Evolutionary conservation across 129 eudicot genomes (phyloP).

Genomic region (Centella asiatica): DNA sequence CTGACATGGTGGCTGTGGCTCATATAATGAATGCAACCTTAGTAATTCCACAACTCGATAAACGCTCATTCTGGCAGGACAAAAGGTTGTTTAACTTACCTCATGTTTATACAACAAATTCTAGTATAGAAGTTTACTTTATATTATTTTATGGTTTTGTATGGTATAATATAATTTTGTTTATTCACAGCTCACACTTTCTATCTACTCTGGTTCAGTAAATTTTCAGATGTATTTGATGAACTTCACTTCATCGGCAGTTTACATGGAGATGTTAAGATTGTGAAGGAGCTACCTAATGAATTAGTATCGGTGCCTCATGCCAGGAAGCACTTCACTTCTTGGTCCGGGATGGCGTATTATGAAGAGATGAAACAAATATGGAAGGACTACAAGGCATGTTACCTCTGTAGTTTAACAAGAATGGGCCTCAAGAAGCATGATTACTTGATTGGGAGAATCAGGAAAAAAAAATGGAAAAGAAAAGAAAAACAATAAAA

Average conservation of each 20-base stretch:
- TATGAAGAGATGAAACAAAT: slow-evolving; percentile 72
- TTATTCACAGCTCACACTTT: background rate
- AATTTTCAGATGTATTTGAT: slow-evolving; percentile 78
- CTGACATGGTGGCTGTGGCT: slow-evolving; percentile 96
- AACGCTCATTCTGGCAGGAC: slow-evolving; percentile 93
- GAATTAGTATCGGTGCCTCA: slow-evolving; percentile 60
- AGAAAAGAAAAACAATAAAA: background rate
- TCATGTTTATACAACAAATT: too few relatives aligned
- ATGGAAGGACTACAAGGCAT: slow-evolving; percentile 77
- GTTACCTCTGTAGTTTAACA: slow-evolving; percentile 6
- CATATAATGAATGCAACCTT: slow-evolving; percentile 89
- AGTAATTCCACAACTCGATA: slow-evolving; percentile 89
- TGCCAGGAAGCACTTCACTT: slow-evolving; percentile 87
- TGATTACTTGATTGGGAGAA: background rate
- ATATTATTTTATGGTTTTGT: background rate
- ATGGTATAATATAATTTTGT: background rate
- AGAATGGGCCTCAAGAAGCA: background rate
- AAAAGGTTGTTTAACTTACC: slow-evolving; percentile 40
- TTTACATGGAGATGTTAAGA: slow-evolving; percentile 59
- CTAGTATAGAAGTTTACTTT: too few relatives aligned
- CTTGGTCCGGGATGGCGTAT: slow-evolving; percentile 84
- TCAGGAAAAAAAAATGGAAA: background rate
- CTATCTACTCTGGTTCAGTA: slow-evolving; percentile 36
- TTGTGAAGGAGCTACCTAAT: slow-evolving; percentile 76
- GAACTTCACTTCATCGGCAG: slow-evolving; percentile 69